These are phyloP conservation scores for Petasospora fabianii DNA, from an alignment of 1,139 yeast genomes.

Conservation along the genomic window DNA sequence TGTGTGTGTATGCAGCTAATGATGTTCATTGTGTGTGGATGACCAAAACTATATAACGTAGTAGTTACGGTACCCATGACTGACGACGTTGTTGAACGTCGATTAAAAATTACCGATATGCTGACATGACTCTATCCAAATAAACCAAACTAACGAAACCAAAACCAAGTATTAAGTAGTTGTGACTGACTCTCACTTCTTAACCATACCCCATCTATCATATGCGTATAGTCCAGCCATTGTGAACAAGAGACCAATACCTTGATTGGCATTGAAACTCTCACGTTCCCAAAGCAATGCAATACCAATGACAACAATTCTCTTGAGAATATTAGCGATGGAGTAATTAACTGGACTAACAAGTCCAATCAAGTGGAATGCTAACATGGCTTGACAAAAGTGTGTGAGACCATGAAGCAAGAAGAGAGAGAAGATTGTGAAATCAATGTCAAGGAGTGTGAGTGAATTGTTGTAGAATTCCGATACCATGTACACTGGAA, in stretches of 20 bases:
- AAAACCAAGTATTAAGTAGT: no score
- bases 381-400: constrained; percentile 79
- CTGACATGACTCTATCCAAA: no score
- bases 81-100: no score
- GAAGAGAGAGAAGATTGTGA: constrained; percentile 36
- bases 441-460: constrained; percentile 37
- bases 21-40: no score
- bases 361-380: constrained; percentile 84
- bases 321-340: constrained; percentile 82
- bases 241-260: constrained; percentile 68
- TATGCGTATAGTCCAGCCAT: constrained; percentile 59
- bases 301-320: constrained; percentile 78
- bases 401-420: constrained; percentile 72
- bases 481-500: constrained; percentile 68
- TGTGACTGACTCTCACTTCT: no score
- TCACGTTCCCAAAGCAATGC: constrained; percentile 81
- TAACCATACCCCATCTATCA: constrained; percentile 66
- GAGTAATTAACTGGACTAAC: constrained; percentile 88
- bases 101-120: no score
- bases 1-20: no score
- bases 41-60: no score
- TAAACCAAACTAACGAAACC: no score
- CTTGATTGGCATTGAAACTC: constrained; percentile 50
- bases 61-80: no score
- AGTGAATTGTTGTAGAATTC: constrained; percentile 44